phyloP scores from a whole-genome alignment of 73 alveolate species.

The Symbiodinium natans region DNA sequence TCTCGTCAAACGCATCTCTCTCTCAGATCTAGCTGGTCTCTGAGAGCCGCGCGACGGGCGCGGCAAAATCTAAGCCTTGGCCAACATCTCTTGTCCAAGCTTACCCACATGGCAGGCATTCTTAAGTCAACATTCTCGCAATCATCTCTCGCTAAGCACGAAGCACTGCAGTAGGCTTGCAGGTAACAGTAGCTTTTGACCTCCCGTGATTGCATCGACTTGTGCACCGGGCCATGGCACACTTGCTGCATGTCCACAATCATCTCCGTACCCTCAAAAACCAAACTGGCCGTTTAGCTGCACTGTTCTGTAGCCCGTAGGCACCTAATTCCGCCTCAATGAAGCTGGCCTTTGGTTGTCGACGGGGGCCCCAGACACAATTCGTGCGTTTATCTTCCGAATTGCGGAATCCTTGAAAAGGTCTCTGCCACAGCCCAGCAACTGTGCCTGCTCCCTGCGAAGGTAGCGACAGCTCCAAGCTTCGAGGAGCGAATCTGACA shows the following conservation, averaged over 20 bases:
- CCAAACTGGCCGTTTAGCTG: not conserved
- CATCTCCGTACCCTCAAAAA: not conserved
- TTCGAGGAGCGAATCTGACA: constrained; percentile 21
- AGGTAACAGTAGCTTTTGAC: constrained; percentile 54
- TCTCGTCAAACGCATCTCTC: not conserved
- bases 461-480: constrained; percentile 52
- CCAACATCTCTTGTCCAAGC: not conserved
- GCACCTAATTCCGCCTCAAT: not conserved
- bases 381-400: too few species aligned
- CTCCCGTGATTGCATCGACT: not conserved
- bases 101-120: not conserved
- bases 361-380: too few species aligned
- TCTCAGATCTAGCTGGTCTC: too few species aligned
- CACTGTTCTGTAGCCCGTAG: not conserved
- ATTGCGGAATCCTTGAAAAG: too few species aligned
- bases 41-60: not conserved
- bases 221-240: not conserved
- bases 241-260: not conserved
- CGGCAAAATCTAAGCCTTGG: not conserved
- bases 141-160: not conserved
- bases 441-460: constrained; percentile 66
- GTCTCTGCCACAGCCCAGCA: too few species aligned
- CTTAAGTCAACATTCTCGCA: not conserved
- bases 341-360: not conserved
- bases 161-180: constrained; percentile 56